These are phyloP conservation scores for Amborella trichopoda DNA, from an alignment of 164 flowering plant species.

Conservation along the genomic window DNA sequence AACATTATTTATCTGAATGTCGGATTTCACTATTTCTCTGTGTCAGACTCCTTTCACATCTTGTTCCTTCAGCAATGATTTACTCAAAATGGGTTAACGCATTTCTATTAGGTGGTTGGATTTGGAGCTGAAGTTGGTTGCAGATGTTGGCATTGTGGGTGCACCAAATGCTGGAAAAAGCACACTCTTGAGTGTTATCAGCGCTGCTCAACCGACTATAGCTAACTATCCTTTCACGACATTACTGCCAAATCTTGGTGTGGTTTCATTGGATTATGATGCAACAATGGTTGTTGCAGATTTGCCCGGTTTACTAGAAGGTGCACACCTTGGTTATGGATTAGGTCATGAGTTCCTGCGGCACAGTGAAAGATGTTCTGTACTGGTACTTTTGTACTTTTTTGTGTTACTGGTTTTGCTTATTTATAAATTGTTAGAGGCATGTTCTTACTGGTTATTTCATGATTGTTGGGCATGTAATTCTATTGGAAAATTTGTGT, in stretches of 20 bases:
- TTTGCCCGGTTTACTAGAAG: constrained; percentile 96
- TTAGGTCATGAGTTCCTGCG: constrained; percentile 93
- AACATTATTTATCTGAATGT: too few relatives aligned
- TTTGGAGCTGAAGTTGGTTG: constrained; percentile 89
- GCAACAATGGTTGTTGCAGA: constrained; percentile 90
- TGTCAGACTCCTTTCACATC: too few relatives aligned
- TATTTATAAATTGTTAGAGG: too few relatives aligned
- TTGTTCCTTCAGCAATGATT: too few relatives aligned
- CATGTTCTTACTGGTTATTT: too few relatives aligned
- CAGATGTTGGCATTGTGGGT: constrained; percentile 97
- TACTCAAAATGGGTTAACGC: too few relatives aligned
- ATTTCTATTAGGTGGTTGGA: constrained; percentile 84
- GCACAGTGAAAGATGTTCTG: constrained; percentile 92
- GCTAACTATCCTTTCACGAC: constrained; percentile 97
- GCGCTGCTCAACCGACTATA: constrained; percentile 89
- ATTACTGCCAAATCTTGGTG: constrained; percentile 88
- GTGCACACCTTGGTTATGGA: constrained; percentile 95
- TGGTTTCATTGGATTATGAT: constrained; percentile 82
- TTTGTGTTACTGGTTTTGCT: too few relatives aligned
- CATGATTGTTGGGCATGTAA: too few relatives aligned
- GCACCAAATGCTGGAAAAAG: constrained; percentile 99
- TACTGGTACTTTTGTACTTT: too few relatives aligned
- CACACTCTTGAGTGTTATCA: constrained; percentile 78
- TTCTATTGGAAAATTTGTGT: too few relatives aligned
- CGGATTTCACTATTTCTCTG: too few relatives aligned